Percentiles rank a stretch among this genome's conserved stretches.
phyloP scores from a whole-genome alignment of 1,284 basidiomycete species.

The Lentinula novae-zelandiae region DNA sequence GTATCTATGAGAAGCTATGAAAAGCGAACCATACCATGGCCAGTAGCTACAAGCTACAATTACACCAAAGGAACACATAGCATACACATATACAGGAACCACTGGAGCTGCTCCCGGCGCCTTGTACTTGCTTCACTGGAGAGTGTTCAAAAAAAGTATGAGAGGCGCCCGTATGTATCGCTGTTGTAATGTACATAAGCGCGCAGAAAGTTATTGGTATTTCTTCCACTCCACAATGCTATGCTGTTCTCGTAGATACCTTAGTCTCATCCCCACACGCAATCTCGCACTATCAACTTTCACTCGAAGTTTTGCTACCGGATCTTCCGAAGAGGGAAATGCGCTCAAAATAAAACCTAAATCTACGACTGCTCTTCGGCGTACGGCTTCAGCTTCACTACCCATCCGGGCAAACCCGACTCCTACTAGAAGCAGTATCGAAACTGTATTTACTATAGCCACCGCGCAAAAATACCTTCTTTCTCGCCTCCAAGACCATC shows the following conservation, averaged over 20 bases:
- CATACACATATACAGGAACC: too few species aligned
- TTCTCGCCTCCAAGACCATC: conserved; percentile 45
- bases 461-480: conserved; percentile 75
- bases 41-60: too few species aligned
- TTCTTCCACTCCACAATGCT: not conserved
- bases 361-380: conserved; percentile 69
- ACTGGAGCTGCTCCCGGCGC: too few species aligned
- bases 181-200: not conserved
- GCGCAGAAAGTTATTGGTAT: not conserved
- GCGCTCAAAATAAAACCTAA: conserved; percentile 51
- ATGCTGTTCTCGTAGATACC: not conserved
- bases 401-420: conserved; percentile 77
- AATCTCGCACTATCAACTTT: not conserved
- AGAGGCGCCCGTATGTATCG: too few species aligned
- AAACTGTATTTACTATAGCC: conserved; percentile 69
- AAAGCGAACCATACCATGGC: too few species aligned
- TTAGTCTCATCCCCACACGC: not conserved
- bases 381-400: conserved; percentile 73
- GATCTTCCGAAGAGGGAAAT: not conserved
- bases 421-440: conserved; percentile 71
- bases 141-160: too few species aligned
- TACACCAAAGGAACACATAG: too few species aligned
- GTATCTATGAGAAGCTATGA: too few species aligned
- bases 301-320: not conserved
- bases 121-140: too few species aligned